A percentile compares a stretch with the other conserved stretches of the same genome.
Conservation (phyloP, 441 rosid species). For the Euphorbia schlechtendalii region DNA sequence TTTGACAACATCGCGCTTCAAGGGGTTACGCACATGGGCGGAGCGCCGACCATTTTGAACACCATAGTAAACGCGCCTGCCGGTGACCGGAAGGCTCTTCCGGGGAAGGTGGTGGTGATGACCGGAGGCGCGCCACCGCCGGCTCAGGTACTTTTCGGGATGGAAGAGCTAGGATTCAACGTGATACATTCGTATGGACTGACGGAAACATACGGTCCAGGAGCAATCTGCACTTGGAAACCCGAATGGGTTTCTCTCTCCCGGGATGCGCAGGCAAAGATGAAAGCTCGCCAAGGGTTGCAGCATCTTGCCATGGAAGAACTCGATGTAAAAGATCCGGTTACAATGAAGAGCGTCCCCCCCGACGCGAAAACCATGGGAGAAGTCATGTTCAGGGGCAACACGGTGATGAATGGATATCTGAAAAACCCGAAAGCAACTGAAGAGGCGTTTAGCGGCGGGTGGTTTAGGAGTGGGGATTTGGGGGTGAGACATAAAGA, state of each 20-base stretch:
- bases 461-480: conserved; percentile 67
- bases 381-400: conserved; percentile 67
- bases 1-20: conserved; percentile 40
- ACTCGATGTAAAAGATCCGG: conserved; percentile 44
- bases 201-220: conserved; percentile 71
- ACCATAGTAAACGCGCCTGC: conserved; percentile 45
- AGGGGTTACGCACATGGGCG: conserved; percentile 62
- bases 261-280: conserved; percentile 30
- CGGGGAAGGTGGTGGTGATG: conserved; percentile 41
- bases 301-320: conserved; percentile 63
- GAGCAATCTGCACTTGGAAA: conserved; percentile 51
- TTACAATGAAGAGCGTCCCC: conserved; percentile 49
- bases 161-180: conserved; percentile 51
- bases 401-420: conserved; percentile 68
- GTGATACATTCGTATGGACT: conserved; percentile 60
- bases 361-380: conserved; percentile 51
- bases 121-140: conserved; percentile 67
- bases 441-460: conserved; percentile 44
- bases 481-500: conserved; percentile 54
- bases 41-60: conserved; percentile 62
- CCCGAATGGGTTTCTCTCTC: conserved; percentile 66
- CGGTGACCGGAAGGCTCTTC: conserved; percentile 32
- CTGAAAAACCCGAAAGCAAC: conserved; percentile 47
- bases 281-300: conserved; percentile 55
- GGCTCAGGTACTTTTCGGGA: conserved; percentile 40